Evolutionary conservation across 768 basidiomycete species (phyloP), one percentile per base, ranked within the genome.

Genomic region (Termitomyces sp.): DNA sequence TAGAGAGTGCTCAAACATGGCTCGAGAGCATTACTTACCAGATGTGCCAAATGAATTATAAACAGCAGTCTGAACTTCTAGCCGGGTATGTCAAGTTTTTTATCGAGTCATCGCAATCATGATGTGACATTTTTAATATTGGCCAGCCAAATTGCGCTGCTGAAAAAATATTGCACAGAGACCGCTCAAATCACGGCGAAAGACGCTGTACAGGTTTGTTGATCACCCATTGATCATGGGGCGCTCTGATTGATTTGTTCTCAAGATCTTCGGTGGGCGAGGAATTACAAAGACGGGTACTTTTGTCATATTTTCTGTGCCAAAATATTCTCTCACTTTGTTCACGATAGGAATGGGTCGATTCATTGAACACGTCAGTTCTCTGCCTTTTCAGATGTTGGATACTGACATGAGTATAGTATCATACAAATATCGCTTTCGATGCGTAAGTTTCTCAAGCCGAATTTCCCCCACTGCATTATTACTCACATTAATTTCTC

Each of bases 11-110:
- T 10, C 94, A 94, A 65, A 80, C 77, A n/a, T 94, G 91, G 91
- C 72, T 94, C 17, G 93, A 95, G 73, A 88, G 81, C 55, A 72
- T 95, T 52, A 94, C 92, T 0, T 88, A 85, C 67, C 92, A 94
- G 69, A 93, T 94, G 90, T 84, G 76, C 61, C 80, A 91, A 55
- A 93, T 94, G 92, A 77, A 77, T 39, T 91, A 92, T 68, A 84
- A 84, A 66, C 79, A 91, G 57, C 89, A 91, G 66, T 82, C 89
- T 12, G 68, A 75, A 41, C 79, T 84, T 58, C 78, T 94, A 23
- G 91, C 90, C 47, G 91, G 90, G 84, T 85, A n/a, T n/a, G n/a
- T n/a, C n/a, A n/a, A n/a, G n/a, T n/a, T n/a, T n/a, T n/a, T n/a
- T n/a, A n/a, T n/a, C n/a, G n/a, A n/a, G n/a, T n/a, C n/a, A 28